Evolutionary conservation across 176 grass and related monocot genomes (phyloP).

Genomic region (Ampelocalamus luodianensis): DNA sequence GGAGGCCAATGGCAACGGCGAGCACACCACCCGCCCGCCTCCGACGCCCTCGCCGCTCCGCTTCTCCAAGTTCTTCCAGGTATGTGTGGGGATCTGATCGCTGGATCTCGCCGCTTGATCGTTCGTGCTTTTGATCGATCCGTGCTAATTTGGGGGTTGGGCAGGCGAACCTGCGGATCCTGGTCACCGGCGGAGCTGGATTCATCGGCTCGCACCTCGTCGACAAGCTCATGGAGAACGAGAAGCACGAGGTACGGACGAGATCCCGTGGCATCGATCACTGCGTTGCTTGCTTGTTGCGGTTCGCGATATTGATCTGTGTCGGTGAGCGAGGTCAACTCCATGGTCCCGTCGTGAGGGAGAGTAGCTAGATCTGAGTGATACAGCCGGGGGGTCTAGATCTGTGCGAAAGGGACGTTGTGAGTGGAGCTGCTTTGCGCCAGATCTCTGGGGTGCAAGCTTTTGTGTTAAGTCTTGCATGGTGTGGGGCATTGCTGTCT

Average conservation of each 20-base stretch:
- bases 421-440: conserved; percentile 32
- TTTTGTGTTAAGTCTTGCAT: conserved; percentile 28
- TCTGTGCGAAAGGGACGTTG: conserved; percentile 39
- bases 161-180: conserved; percentile 93
- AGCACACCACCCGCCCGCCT: conserved; percentile 76
- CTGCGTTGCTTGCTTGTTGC: conserved; percentile 24
- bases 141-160: not conserved
- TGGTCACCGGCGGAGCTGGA: conserved; percentile 95
- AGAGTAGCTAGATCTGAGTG: conserved; percentile 34
- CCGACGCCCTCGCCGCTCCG: conserved; percentile 90
- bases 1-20: conserved; percentile 69
- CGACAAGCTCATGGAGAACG: conserved; percentile 99
- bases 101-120: conserved; percentile 23
- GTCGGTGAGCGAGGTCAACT: conserved; percentile 19
- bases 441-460: conserved; percentile 45
- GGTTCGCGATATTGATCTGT: not conserved
- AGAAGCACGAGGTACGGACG: conserved; percentile 89
- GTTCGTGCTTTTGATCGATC: not conserved
- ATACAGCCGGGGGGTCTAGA: conserved; percentile 24
- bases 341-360: not conserved
- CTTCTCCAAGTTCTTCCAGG: conserved; percentile 99
- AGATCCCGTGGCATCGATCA: conserved; percentile 31
- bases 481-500: conserved; percentile 2
- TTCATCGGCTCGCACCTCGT: conserved; percentile 99
- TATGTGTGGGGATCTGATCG: conserved; percentile 51